A percentile compares a stretch with the other conserved stretches of the same genome.
Conservation (phyloP, 2,329 filamentous ascomycete species). For the Apiospora rasikravindrae region DNA sequence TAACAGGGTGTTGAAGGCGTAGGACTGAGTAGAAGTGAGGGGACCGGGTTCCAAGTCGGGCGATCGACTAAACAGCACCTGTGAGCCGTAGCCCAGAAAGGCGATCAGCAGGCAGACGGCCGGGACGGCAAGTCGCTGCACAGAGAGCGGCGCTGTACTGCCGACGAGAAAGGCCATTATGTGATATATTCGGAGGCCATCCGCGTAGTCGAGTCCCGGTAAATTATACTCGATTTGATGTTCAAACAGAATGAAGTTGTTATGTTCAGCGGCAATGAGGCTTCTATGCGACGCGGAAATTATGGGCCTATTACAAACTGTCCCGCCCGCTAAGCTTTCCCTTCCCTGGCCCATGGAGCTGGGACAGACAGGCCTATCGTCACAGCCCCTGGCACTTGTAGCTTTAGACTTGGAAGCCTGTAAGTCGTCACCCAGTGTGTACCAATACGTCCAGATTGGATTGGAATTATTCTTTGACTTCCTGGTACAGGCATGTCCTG, state of each 20-base stretch:
- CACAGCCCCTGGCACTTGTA: no score
- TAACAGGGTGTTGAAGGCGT: slow-evolving; percentile 71
- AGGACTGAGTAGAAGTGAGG: slow-evolving; percentile 59
- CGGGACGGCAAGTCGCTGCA: slow-evolving; percentile 69
- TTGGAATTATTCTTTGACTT: neutral
- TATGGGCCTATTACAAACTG: neutral
- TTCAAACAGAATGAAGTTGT: neutral
- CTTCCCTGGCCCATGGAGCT: neutral
- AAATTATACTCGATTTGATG: neutral
- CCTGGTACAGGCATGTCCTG: neutral
- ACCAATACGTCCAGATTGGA: no score
- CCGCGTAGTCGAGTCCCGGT: neutral
- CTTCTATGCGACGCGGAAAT: neutral
- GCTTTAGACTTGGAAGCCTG: no score
- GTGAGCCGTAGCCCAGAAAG: slow-evolving; percentile 75
- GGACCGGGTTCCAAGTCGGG: slow-evolving; percentile 65
- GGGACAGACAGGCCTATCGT: no score
- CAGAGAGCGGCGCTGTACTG: slow-evolving; percentile 33
- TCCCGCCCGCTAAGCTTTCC: neutral
- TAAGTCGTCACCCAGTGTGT: no score
- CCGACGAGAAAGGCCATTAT: slow-evolving; percentile 40
- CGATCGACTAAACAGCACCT: slow-evolving; percentile 69
- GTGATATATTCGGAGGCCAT: neutral
- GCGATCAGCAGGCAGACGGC: slow-evolving; percentile 68
- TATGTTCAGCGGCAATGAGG: neutral